A percentile compares a stretch with the other conserved stretches of the same genome.
Conservation (phyloP, 352 stramenopile species). For the Globisporangium viniferum region DNA sequence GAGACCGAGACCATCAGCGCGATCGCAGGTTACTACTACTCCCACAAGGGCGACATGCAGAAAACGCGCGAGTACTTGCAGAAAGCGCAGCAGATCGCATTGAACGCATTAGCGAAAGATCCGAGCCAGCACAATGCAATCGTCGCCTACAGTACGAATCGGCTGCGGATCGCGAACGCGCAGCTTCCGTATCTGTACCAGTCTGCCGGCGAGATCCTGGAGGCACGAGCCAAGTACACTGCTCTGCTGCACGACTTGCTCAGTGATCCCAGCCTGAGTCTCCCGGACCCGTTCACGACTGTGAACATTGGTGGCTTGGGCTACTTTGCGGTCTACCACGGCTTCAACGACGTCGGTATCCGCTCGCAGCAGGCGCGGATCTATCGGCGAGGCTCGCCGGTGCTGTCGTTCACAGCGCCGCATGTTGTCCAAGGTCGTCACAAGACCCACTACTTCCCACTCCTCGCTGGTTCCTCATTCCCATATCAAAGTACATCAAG, state of each 20-base stretch:
- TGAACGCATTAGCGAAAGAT: not conserved
- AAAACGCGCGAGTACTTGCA: conserved; percentile 7
- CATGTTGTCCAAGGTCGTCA: conserved; percentile 21
- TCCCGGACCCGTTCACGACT: conserved; percentile 23
- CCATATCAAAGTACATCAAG: not conserved
- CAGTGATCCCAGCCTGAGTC: not conserved
- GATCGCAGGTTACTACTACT: conserved; percentile 24
- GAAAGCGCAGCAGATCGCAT: not conserved
- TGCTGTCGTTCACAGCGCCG: conserved; percentile 25
- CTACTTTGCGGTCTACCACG: conserved; percentile 69
- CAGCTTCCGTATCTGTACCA: conserved; percentile 27
- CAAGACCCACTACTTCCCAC: conserved; percentile 8
- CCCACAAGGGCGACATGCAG: conserved; percentile 13
- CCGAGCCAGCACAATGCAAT: not conserved
- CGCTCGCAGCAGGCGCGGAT: conserved; percentile 36
- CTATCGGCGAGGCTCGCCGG: conserved; percentile 28
- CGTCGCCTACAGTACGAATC: conserved; percentile 8
- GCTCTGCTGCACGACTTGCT: conserved; percentile 15
- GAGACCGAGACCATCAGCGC: conserved; percentile 15
- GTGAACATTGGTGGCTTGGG: conserved; percentile 37
- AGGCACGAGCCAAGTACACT: conserved; percentile 16
- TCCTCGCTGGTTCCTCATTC: not conserved
- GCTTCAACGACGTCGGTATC: conserved; percentile 34
- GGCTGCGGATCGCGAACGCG: conserved; percentile 22
- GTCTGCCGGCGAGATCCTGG: conserved; percentile 16